Base-by-base conservation (phyloP, 2,329 filamentous ascomycete genomes). In the Coleophoma crateriformis region DNA sequence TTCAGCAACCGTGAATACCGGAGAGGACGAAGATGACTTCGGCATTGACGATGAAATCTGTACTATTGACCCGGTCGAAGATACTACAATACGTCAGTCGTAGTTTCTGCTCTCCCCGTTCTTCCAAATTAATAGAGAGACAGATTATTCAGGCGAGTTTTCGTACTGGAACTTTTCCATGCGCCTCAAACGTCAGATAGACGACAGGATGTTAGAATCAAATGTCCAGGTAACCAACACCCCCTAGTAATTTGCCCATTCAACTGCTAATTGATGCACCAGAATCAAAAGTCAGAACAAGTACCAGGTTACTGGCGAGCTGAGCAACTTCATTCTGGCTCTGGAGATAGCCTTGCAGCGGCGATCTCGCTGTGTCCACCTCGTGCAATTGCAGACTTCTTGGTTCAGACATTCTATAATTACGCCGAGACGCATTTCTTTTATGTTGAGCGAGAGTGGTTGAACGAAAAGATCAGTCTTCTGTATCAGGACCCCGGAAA, bases 91-190 rank as follows among this genome's bases (percentile, higher is more conserved):
- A 34, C 70, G 70, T 72, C 54, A 13, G 22, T 34, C 17, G 1
- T 7, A 12, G 34, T 10, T 12, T 33, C 44, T 17, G 7, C 1
- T 33, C 38, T 15, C 13, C 34, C 33, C 22, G 33, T 27, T 27
- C 13, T 19, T 38, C 3, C 27, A 19, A 14, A 41, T 15, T 48
- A 10, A 44, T 54, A 20, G 48, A 50, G 48, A 50, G 12, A 7
- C 39, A 76, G 73, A 77, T 48, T 77, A 75, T 51, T 77, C 74
- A 1, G 74, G 74, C 8, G 74, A 77, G 53, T 76, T 77, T 55
- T 77, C 74, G 1, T 73, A 77, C 49, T 76, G 43, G 43, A 45
- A 45, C 17, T 45, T 45, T 33, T 45, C 43, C 1, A 45, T 45
- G 43, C 43, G 73, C 71, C 69, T 75, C 53, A 75, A 75, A 54